These are phyloP conservation scores for Aspergillus neoniger DNA, from an alignment of 2,329 filamentous ascomycete species.

Conservation along the genomic window DNA sequence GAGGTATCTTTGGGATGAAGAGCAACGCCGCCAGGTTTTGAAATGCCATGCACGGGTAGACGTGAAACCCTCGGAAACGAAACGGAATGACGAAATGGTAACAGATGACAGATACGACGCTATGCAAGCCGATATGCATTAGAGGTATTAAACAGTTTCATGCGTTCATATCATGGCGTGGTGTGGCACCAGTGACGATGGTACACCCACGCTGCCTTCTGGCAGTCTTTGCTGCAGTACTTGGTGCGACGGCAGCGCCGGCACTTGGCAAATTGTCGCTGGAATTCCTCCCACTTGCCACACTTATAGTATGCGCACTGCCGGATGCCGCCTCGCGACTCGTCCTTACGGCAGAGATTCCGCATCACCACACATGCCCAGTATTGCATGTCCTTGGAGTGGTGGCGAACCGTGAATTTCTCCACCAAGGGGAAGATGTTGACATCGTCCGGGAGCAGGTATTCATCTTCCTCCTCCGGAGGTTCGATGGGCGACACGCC, in stretches of 20 bases:
- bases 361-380: constrained; percentile 99
- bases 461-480: constrained; percentile 75
- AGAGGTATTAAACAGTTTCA: constrained; percentile 32
- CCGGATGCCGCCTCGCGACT: constrained; percentile 87
- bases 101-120: constrained; percentile 35
- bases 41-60: constrained; percentile 40
- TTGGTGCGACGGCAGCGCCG: constrained; percentile 93
- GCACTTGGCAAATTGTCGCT: constrained; percentile 96
- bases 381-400: constrained; percentile 98
- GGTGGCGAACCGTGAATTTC: constrained; percentile 94
- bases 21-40: constrained; percentile 40
- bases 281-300: constrained; percentile 97
- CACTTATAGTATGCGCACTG: constrained; percentile 98
- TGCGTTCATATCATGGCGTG: constrained; percentile 37
- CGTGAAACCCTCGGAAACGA: constrained; percentile 30
- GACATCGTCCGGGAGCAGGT: constrained; percentile 87
- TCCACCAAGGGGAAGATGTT: constrained; percentile 98
- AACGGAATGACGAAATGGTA: constrained; percentile 26
- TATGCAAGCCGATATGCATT: constrained; percentile 41
- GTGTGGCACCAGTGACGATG: constrained; percentile 91
- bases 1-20: constrained; percentile 42
- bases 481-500: constrained; percentile 50
- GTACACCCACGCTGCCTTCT: constrained; percentile 98
- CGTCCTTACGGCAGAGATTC: constrained; percentile 97
- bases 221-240: constrained; percentile 99